Evolutionary conservation across 805 yeast species (phyloP), one percentile per base, ranked within the genome.

Genomic region (Yarrowia sp.): DNA sequence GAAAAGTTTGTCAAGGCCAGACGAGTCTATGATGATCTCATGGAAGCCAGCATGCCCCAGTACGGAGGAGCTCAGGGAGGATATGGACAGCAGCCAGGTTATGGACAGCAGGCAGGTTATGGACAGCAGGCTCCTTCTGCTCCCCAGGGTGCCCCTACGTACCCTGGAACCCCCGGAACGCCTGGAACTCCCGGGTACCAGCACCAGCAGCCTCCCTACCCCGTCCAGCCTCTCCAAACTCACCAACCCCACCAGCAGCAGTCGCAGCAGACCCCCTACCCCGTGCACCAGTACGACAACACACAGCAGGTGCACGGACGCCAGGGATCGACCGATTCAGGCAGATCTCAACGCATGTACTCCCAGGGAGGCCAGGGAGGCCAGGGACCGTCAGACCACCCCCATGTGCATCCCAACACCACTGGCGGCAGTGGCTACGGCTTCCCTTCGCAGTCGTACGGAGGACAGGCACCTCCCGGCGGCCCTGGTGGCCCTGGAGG

Each of bases 1-100:
- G 84, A 85, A 70, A 89, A 90, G 71, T 83, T 94, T 69, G 85
- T 85, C 69, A 82, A 82, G 59, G 95, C 97, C 16, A 85, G 90
- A 66, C 82, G 84, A 50, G 79, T 84, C 10, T 95, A 92, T 77
- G 91, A 90, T 74, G 84, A 85, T 56, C 78, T 92, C 65, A 82
- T 90, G 79, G 91, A 89, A 73, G 82, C 83, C n/a, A 76, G 79
- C 16, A 71, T 77, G 67, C 69, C 73, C 4, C 75, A 73, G 58
- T 72, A 70, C 58, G 69, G 32, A n/a, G 56, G 56, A 3, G 56
- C n/a, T 5, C 41, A 19, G 3, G 14, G 42, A 14, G 53, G 38
- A 5, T 8, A 14, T 10, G 38, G 38, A 19, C 19, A 19, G 19
- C 19, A 19, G 19, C 19, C 19, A 19, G 19, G 19, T 19, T 19